These are phyloP conservation scores for Pichia sp. DNA, from an alignment of 1,139 yeast species.

Conservation along the genomic window DNA sequence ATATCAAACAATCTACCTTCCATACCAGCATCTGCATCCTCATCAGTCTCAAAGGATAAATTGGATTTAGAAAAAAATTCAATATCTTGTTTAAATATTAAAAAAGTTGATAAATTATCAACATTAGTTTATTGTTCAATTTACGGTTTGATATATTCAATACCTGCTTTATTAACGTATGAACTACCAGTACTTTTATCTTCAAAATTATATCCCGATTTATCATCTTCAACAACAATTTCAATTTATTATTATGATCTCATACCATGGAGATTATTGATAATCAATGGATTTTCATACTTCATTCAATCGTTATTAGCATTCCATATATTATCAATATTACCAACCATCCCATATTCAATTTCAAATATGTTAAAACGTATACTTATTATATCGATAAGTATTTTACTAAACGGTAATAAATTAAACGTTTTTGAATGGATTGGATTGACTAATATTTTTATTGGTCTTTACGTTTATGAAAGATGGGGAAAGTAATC, in stretches of 20 bases:
- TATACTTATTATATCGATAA: conserved; percentile 73
- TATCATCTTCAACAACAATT: conserved; percentile 5
- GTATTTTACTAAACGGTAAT: conserved; percentile 74
- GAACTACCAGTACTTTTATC: conserved; percentile 40
- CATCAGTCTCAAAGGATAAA: background rate
- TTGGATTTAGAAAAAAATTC: conserved; percentile 10
- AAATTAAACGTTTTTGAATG: conserved; percentile 50
- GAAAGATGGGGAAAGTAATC: conserved; percentile 58
- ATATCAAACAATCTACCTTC: conserved; percentile 23
- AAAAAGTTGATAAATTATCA: conserved; percentile 58
- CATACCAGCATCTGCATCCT: background rate
- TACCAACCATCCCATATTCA: conserved; percentile 84
- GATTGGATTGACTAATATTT: conserved; percentile 47
- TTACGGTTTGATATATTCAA: conserved; percentile 67
- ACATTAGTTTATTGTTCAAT: conserved; percentile 77
- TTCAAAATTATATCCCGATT: conserved; percentile 15
- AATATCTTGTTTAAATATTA: background rate
- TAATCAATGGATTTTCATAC: conserved; percentile 66
- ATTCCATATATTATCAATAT: conserved; percentile 75
- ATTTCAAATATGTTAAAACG: conserved; percentile 85
- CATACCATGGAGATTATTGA: conserved; percentile 31
- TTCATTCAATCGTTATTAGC: conserved; percentile 81
- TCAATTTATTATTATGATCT: conserved; percentile 14
- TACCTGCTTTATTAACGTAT: conserved; percentile 66
- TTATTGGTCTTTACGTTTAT: conserved; percentile 40